Evolutionary conservation across 1,284 basidiomycete species (phyloP), one percentile per base, ranked within the genome.

Genomic region (Cutaneotrichosporon spelunceum): DNA sequence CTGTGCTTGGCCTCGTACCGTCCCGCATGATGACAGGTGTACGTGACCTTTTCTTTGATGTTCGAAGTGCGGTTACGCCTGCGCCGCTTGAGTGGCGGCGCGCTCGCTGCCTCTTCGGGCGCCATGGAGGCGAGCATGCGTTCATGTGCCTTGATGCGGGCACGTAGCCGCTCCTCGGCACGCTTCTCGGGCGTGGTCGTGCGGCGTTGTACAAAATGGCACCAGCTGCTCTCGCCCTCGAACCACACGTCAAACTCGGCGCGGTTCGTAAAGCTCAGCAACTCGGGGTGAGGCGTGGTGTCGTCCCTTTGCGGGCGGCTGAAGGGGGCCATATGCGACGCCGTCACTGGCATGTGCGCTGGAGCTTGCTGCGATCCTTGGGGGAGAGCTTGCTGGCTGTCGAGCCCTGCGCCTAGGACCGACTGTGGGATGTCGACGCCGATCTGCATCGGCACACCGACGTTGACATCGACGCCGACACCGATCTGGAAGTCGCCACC

Each of bases 161-260:
- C 70, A 44, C 70, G 71, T 26, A 76, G 68, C 13, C 76, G 65
- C 67, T 78, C 76, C 42, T 72, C 72, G 8, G 73, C 72, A 33
- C 76, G 63, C 60, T 76, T 76, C 60, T 74, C 70, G 5, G 76
- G 76, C 13, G 71, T 78, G 2, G 76, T 77, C 42, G 70, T 73
- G 36, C 76, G 66, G 39, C 76, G 64, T 61, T 78, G 76, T n/a
- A 78, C 76, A 54, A 70, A 77, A 66, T 78, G 76, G 66, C 76
- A 78, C 76, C 76, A 78, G 50, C 65, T 68, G 39, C 61, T 66
- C 64, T 78, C 76, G 21, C 71, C 74, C 53, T 69, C 66, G 21
- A 78, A 63, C 76, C 76, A 78, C 5, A 59, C 65, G 0, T 73
- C 65, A 54, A 78, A 78, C 47, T 72, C 64, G 26, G 57, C 61